Conservation (phyloP, 139 green algal species). For the Chlorella sp. region DNA sequence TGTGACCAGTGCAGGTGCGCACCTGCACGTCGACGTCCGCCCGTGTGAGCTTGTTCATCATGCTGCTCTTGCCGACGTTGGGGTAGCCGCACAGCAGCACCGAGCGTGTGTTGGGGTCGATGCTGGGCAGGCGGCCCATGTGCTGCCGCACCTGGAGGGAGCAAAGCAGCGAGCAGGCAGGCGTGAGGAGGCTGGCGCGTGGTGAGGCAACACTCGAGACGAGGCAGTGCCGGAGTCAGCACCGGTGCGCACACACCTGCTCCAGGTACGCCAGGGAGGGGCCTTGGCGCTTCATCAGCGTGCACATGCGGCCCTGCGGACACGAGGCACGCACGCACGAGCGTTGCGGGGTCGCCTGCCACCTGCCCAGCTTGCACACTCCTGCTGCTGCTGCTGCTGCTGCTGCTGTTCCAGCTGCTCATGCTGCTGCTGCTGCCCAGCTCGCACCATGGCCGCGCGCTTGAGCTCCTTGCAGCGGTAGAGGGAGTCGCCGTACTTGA, state of each 20-base stretch:
- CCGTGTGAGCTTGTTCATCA: conserved; percentile 97
- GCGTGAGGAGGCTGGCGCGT: too few species aligned
- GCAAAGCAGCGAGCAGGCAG: too few species aligned
- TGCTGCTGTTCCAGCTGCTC: too few species aligned
- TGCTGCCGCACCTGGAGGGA: conserved; percentile 93
- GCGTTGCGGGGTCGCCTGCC: neutral
- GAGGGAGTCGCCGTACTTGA: conserved; percentile 99
- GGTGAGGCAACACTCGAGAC: too few species aligned
- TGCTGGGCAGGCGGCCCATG: conserved; percentile 93
- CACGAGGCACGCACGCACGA: neutral
- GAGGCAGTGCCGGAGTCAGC: too few species aligned
- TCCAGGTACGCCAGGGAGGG: conserved; percentile 92
- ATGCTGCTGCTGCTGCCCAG: too few species aligned
- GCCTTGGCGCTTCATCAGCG: conserved; percentile 95
- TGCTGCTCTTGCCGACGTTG: conserved; percentile 96
- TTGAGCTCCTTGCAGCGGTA: conserved; percentile 99
- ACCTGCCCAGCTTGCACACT: too few species aligned
- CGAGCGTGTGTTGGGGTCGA: conserved; percentile 96
- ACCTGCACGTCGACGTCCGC: conserved; percentile 97
- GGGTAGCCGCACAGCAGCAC: conserved; percentile 97
- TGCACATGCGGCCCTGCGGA: conserved; percentile 95
- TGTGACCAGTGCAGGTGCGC: too few species aligned
- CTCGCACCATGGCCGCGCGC: conserved; percentile 83
- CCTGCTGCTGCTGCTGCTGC: too few species aligned
- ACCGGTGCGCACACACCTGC: conserved; percentile 77